A percentile compares a stretch with the other conserved stretches of the same genome.
phyloP scores from a whole-genome alignment of 2,329 filamentous ascomycete genomes.

The Teratosphaeria destructans region DNA sequence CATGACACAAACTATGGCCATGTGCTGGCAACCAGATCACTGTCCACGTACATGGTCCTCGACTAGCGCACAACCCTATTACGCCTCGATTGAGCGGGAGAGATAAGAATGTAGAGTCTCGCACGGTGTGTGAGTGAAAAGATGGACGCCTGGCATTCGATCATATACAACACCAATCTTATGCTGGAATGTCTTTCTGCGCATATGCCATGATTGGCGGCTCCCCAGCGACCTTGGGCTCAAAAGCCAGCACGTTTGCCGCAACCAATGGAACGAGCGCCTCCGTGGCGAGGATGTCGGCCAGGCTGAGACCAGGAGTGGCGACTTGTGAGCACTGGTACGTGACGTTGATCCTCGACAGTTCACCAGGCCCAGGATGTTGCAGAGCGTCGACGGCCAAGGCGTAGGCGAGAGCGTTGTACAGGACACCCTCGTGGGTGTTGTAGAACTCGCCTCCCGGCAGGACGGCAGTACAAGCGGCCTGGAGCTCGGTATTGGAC shows the following conservation, averaged over 20 bases:
- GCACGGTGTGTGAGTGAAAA: neutral
- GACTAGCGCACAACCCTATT: too few relatives aligned
- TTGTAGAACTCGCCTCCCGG: slow-evolving; percentile 33
- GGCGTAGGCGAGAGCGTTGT: slow-evolving; percentile 35
- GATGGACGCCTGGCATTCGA: neutral
- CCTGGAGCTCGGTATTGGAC: slow-evolving; percentile 41
- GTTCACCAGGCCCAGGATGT: slow-evolving; percentile 34
- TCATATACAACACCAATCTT: neutral
- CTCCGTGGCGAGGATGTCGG: slow-evolving; percentile 35
- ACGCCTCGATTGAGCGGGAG: too few relatives aligned
- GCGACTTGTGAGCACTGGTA: slow-evolving; percentile 28
- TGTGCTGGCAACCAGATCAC: too few relatives aligned
- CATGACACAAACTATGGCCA: too few relatives aligned
- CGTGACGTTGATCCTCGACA: slow-evolving; percentile 28
- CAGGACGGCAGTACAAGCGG: slow-evolving; percentile 27
- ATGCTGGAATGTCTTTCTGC: slow-evolving; percentile 11
- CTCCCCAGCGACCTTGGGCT: slow-evolving; percentile 28
- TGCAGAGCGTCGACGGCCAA: slow-evolving; percentile 39
- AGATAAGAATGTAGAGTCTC: too few relatives aligned
- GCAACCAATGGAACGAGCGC: slow-evolving; percentile 29
- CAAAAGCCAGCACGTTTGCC: slow-evolving; percentile 24
- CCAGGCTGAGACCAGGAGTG: slow-evolving; percentile 29
- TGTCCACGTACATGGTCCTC: too few relatives aligned
- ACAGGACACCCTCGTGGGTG: slow-evolving; percentile 40
- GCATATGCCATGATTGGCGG: slow-evolving; percentile 33